A percentile compares a stretch with the other conserved stretches of the same genome.
Evolutionary conservation across 139 green algal genomes (phyloP).

Genomic region (Deuterostichococcus epilithicus): DNA sequence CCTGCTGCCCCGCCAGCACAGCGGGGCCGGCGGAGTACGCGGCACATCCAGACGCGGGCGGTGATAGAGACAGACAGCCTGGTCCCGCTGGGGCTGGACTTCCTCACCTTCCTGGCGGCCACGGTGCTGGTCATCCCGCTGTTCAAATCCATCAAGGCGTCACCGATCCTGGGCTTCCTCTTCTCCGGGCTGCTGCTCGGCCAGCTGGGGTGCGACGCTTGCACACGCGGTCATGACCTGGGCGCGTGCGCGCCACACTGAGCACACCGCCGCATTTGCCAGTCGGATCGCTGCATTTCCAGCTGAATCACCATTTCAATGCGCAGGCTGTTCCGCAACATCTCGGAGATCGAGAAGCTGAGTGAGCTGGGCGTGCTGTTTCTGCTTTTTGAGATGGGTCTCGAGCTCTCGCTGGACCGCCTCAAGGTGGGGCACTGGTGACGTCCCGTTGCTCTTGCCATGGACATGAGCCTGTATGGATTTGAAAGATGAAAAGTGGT

Average conservation of each 20-base stretch:
- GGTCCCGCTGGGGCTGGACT: conserved; percentile 65
- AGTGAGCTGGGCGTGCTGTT: conserved; percentile 95
- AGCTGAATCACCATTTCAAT: background rate
- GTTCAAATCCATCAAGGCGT: conserved; percentile 84
- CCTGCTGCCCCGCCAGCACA: background rate
- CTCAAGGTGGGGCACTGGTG: conserved; percentile 56
- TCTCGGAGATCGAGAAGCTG: conserved; percentile 84
- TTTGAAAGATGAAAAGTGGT: background rate
- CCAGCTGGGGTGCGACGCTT: conserved; percentile 66
- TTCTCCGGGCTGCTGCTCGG: conserved; percentile 81
- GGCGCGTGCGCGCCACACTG: too few relatives aligned
- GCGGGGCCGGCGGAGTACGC: too few relatives aligned
- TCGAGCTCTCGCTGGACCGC: conserved; percentile 88
- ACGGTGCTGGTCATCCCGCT: conserved; percentile 89
- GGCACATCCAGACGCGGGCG: background rate
- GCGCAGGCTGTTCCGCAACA: conserved; percentile 77
- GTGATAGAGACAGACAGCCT: conserved; percentile 27
- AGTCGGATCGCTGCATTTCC: background rate
- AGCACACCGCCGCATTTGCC: background rate
- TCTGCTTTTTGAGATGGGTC: conserved; percentile 96
- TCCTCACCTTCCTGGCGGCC: conserved; percentile 84
- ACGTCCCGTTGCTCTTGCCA: background rate
- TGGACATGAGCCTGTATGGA: background rate
- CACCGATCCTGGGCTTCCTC: conserved; percentile 90
- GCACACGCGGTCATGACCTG: background rate